Evolutionary conservation across 805 yeast genomes (phyloP), one percentile per base, ranked within the genome.

Genomic region (Candida orba): DNA sequence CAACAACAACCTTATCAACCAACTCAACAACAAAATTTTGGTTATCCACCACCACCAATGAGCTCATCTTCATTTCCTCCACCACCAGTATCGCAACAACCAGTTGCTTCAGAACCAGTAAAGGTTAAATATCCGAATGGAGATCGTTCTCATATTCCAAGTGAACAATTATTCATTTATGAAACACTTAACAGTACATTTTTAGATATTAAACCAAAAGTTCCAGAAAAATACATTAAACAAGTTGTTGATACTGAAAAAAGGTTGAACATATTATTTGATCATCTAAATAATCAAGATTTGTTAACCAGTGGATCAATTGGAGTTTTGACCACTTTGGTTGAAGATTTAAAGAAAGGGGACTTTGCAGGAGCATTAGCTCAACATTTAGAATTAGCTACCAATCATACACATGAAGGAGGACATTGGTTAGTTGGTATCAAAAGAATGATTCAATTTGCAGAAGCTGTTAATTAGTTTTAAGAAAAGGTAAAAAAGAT

Each of bases 361-460:
- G 81, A 87, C 46, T 85, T 67, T 58, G 61, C 64, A 4, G 67
- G 67, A 14, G 97, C 98, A 1, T 64, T 72, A 41, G 62, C 71
- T 2, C 53, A 76, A 30, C 78, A 77, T 48, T 60, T 70, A 31
- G 76, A 78, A 41, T 73, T 93, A 47, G 76, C 84, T 20, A 73
- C 87, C 8, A 73, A 76, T 32, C 73, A 76, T 49, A 73, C 81
- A 22, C 77, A 74, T 22, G 95, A 90, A 62, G 78, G 84, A 50
- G 96, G 95, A 13, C 79, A 83, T 56, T 93, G 99, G 99, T 77
- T 84, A 68, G 78, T 84, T 29, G 99, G 99, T 54, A 82, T 93
- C 38, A 88, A 84, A 64, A 79, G 97, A 53, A 73, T 93, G 49
- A 79, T 91, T 48, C 83, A 82, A 49, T 86, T 93, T 75, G 78